Percentiles rank a stretch among this genome's conserved stretches.
Evolutionary conservation across 2,329 filamentous ascomycete species (phyloP).

Genomic region (Chalaropsis ovoidea): DNA sequence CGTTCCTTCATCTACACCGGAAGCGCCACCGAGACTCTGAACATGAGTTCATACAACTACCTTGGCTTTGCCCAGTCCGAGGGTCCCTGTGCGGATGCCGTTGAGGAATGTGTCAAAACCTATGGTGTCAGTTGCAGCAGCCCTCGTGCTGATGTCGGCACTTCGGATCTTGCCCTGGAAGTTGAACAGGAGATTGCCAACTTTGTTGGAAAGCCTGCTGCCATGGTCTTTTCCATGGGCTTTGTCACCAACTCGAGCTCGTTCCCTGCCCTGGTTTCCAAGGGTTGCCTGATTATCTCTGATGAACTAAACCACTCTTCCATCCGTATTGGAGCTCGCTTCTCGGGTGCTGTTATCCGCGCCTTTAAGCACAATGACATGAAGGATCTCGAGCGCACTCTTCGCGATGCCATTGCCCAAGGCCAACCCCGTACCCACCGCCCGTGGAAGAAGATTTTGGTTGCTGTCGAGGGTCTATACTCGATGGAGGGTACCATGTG

Average conservation of each 20-base stretch:
- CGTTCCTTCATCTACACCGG: conserved; percentile 80
- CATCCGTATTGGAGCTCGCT: conserved; percentile 85
- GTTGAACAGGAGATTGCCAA: conserved; percentile 81
- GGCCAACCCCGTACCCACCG: conserved; percentile 96
- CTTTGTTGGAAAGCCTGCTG: conserved; percentile 87
- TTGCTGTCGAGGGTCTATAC: conserved; percentile 93
- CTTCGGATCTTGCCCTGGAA: conserved; percentile 75
- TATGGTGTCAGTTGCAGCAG: conserved; percentile 78
- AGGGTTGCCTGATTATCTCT: conserved; percentile 87
- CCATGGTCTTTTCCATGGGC: conserved; percentile 98
- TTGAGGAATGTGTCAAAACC: conserved; percentile 73
- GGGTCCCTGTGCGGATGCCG: conserved; percentile 86
- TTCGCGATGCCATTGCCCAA: conserved; percentile 89
- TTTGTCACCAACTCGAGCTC: conserved; percentile 91
- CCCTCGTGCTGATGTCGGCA: conserved; percentile 73
- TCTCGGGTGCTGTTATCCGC: conserved; percentile 87
- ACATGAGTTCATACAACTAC: conserved; percentile 99
- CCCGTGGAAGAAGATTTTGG: conserved; percentile 97
- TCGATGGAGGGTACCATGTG: conserved; percentile 99
- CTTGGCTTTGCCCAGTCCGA: conserved; percentile 96
- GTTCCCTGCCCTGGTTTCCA: conserved; percentile 84
- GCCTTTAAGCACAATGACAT: conserved; percentile 99
- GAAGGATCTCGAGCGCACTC: conserved; percentile 68
- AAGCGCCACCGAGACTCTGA: conserved; percentile 85
- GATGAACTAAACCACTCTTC: conserved; percentile 98